Base-by-base conservation (phyloP, 768 basidiomycete genomes). In the Phylloporus sp. region DNA sequence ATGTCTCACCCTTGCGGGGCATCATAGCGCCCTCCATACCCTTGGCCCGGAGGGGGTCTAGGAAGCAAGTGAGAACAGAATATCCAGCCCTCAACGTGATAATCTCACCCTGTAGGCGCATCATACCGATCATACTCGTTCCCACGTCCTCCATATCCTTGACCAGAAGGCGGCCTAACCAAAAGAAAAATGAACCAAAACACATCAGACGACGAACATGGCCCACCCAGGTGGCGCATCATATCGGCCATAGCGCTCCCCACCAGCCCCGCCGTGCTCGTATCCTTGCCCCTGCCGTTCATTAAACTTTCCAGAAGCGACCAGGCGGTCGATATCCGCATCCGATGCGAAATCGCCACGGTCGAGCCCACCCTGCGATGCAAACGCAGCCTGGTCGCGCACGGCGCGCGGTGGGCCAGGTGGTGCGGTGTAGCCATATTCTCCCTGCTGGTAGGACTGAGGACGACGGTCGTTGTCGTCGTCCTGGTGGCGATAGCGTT, bases 261-360 rank as follows among this genome's bases (percentile, higher is more conserved):
- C 29, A 16, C 46, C 23, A 20, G 7, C 36, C 18, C 18, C 36
- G 20, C 35, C 18, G 6, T 34, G 7, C 15, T 27, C 48, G n/a
- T n/a, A n/a, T n/a, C n/a, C n/a, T n/a, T n/a, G n/a, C 1, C 43
- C 46, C 10, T 6, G 28, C 2, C 38, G 8, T 8, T 8, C 35
- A 6, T 23, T 7, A 13, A 67, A 57, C 41, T 43, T 45, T 2
- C 67, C 65, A 1, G 48, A 5, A 3, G 38, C 1, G 40, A 69
- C 45, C 58, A 67, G 57, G 45, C 55, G 54, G 7, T 53, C 18
- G 29, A 67, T 58, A 1, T 67, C 65, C 5, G 40, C 62, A 55
- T 67, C 65, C 41, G 65, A 55, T 45, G 61, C 65, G 41, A 69
- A 69, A 59, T 67, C 65, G n/a, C 40, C 50, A 1, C 55, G 60